These are phyloP conservation scores for Avena sativa DNA, from an alignment of 176 grass and related monocot genomes.

Conservation along the genomic window DNA sequence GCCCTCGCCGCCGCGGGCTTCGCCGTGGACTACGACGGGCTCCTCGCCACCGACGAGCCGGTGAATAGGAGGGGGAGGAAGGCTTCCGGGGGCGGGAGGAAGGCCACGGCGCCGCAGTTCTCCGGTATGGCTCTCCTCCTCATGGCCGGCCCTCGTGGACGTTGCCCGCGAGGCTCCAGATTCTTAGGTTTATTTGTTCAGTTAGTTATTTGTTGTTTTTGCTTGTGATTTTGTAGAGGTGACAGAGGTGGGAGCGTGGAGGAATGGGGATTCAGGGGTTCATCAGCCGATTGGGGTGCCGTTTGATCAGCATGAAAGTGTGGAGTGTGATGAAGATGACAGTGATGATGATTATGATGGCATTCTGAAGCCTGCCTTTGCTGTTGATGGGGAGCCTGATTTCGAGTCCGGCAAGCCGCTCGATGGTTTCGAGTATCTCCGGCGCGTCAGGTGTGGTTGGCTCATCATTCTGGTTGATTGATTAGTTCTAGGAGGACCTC, in stretches of 20 bases:
- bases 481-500: background rate
- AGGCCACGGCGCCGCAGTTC: conserved; percentile 10
- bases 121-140: conserved; percentile 37
- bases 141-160: background rate
- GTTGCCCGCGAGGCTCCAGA: background rate
- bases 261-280: conserved; percentile 19
- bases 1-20: conserved; percentile 53
- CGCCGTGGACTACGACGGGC: conserved; percentile 56
- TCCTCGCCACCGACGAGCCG: conserved; percentile 29
- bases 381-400: conserved; percentile 86
- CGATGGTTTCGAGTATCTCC: conserved; percentile 91
- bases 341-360: conserved; percentile 71
- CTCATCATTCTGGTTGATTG: background rate
- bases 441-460: conserved; percentile 76
- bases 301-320: conserved; percentile 37
- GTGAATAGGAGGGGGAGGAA: conserved; percentile 36
- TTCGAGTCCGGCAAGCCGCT: conserved; percentile 80
- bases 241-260: conserved; percentile 10
- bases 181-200: background rate
- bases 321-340: conserved; percentile 53
- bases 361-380: conserved; percentile 84
- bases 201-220: background rate
- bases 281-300: conserved; percentile 10
- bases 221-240: conserved; percentile 28
- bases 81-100: conserved; percentile 22